phyloP scores from a whole-genome alignment of 495 filamentous ascomycete species.

The Aspergillus diversus region DNA sequence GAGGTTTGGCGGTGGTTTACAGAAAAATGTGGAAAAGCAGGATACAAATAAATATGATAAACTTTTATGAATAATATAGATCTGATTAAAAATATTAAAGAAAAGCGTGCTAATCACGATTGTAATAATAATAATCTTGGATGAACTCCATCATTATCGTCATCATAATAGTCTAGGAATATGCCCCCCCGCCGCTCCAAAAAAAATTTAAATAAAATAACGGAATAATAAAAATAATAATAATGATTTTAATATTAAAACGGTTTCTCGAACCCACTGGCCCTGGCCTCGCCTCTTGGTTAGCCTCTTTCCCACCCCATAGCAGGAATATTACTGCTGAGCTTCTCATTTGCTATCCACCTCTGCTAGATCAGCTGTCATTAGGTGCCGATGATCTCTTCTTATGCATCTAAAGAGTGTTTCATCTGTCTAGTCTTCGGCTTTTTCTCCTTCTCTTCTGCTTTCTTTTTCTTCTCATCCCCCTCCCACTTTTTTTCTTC shows the following conservation, averaged over 20 bases:
- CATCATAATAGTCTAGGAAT: conserved; percentile 4
- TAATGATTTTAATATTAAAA: conserved; percentile 19
- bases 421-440: conserved; percentile 25
- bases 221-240: conserved; percentile 18
- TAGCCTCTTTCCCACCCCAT: conserved; percentile 17
- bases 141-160: neutral
- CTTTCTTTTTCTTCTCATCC: conserved; percentile 24
- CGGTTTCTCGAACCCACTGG: conserved; percentile 27
- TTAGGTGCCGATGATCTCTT: conserved; percentile 28
- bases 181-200: neutral
- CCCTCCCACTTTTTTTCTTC: conserved; percentile 10
- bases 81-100: neutral
- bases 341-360: conserved; percentile 27
- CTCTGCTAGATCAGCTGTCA: conserved; percentile 32
- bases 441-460: conserved; percentile 14
- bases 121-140: neutral
- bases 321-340: conserved; percentile 24
- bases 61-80: neutral
- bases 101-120: neutral
- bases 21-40: neutral
- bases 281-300: conserved; percentile 26
- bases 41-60: neutral
- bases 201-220: conserved; percentile 13
- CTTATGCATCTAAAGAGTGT: conserved; percentile 27
- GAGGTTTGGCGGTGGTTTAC: too few relatives aligned